Conservation (phyloP, 2,329 filamentous ascomycete species). For the Xylaria sp. region DNA sequence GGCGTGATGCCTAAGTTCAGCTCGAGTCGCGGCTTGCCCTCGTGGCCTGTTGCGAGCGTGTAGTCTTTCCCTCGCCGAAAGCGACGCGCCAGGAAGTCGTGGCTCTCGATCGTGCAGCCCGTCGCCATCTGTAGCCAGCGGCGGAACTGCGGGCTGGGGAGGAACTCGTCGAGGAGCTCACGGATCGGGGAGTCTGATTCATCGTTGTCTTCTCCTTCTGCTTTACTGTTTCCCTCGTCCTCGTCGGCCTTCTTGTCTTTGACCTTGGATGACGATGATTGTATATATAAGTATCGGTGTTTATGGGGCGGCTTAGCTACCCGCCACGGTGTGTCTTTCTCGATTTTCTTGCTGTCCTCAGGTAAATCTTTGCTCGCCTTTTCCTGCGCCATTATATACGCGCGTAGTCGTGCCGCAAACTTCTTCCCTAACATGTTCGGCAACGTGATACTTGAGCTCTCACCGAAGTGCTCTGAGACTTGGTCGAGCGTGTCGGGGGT, state of each 20-base stretch:
- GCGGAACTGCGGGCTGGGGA: constrained; percentile 86
- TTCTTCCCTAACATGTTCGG: constrained; percentile 81
- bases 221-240: constrained; percentile 42
- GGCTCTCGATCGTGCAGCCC: constrained; percentile 75
- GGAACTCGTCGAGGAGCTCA: constrained; percentile 81
- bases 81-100: constrained; percentile 82
- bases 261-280: constrained; percentile 57
- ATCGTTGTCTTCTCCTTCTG: constrained; percentile 39
- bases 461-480: constrained; percentile 80
- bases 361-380: constrained; percentile 54
- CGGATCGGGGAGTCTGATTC: constrained; percentile 69
- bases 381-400: constrained; percentile 76
- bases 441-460: constrained; percentile 85
- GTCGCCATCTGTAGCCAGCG: constrained; percentile 91
- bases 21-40: constrained; percentile 81
- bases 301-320: constrained; percentile 93
- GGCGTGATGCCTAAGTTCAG: constrained; percentile 90
- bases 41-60: constrained; percentile 88
- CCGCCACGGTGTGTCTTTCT: constrained; percentile 71
- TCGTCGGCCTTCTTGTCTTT: constrained; percentile 48
- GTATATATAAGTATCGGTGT: constrained; percentile 88
- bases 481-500: constrained; percentile 91
- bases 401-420: constrained; percentile 77
- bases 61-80: constrained; percentile 92
- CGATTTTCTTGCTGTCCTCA: constrained; percentile 64